These are phyloP conservation scores for Fusarium sp. DNA, from an alignment of 2,329 filamentous ascomycete genomes.

Conservation along the genomic window DNA sequence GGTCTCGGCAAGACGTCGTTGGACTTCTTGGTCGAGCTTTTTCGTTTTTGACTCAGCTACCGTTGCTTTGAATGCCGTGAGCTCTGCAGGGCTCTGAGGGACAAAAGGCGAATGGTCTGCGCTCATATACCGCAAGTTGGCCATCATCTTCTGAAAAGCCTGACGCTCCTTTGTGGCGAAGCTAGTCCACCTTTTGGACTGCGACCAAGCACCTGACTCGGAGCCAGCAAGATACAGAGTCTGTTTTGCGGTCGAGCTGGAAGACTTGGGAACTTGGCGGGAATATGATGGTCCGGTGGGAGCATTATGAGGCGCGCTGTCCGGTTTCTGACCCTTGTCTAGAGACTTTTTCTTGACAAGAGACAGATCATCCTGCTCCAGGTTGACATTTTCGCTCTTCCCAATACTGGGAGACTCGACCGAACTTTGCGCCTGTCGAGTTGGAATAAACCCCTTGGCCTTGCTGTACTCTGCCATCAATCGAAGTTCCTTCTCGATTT, in stretches of 20 bases:
- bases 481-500: constrained; percentile 21
- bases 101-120: constrained; percentile 51
- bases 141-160: constrained; percentile 49
- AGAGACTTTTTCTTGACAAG: not conserved
- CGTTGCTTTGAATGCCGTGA: constrained; percentile 47
- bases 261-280: constrained; percentile 10
- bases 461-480: constrained; percentile 13
- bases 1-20: constrained; percentile 34
- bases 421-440: constrained; percentile 25
- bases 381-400: constrained; percentile 3
- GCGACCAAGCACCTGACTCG: constrained; percentile 48
- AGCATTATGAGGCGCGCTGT: constrained; percentile 15
- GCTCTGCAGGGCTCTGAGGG: constrained; percentile 48
- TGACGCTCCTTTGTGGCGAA: constrained; percentile 47
- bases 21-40: constrained; percentile 41
- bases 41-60: constrained; percentile 42
- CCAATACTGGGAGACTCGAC: not conserved
- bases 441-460: constrained; percentile 27
- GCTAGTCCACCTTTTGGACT: constrained; percentile 54
- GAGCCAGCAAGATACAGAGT: not conserved
- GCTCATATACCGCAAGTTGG: constrained; percentile 50
- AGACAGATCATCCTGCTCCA: not conserved
- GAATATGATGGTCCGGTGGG: constrained; percentile 20
- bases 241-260: constrained; percentile 19
- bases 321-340: not conserved